Base-by-base conservation (phyloP, 352 stramenopile species). In the Peronospora tabacina region DNA sequence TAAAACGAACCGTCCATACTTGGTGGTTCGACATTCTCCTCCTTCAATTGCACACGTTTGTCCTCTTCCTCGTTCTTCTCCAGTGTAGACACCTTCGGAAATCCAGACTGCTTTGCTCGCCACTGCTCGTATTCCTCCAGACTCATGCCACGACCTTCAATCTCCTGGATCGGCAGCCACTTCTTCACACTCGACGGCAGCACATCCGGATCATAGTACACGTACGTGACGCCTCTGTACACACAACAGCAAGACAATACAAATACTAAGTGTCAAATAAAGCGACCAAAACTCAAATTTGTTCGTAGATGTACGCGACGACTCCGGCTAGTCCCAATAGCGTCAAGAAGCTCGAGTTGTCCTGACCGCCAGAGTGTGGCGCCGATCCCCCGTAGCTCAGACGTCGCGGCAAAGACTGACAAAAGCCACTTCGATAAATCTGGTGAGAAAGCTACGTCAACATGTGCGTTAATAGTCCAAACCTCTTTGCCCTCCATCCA, bases 141-240 rank as follows among this genome's bases (percentile, higher is more conserved):
- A 52, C 74, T 91, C 82, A 93, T 93, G 49, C 74, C 80, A 41
- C 87, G 77, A 38, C 82, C 82, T 43, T 87, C 70, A 0, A 74
- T 74, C 37, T 89, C 80, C 48, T 93, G 74, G 52, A 93, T 93
- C 38, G 76, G 78, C 35, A 91, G 60, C 49, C 66, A 87, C 47
- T 79, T 82, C 62, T 88, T 88, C 48, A 93, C 63, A 26, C 75
- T 63, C 44, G 44, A 61, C 5, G 82, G 82, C 22, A 93, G 55
- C 29, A 93, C 80, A 41, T 93, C 82, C 17, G 82, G 82, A 49
- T 93, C 82, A 40, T 87, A 87, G 59, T 93, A 93, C 44, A 90
- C 77, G 49, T 93, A 93, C 22, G 69, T 73, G 40, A 89, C 58
- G 15, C 70, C 75, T 51, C 82, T 90, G 33, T n/a, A 19, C 5